A percentile compares a stretch with the other conserved stretches of the same genome.
These are phyloP conservation scores for Talaromyces nanjingensis DNA, from an alignment of 495 filamentous ascomycete species.

Conservation along the genomic window DNA sequence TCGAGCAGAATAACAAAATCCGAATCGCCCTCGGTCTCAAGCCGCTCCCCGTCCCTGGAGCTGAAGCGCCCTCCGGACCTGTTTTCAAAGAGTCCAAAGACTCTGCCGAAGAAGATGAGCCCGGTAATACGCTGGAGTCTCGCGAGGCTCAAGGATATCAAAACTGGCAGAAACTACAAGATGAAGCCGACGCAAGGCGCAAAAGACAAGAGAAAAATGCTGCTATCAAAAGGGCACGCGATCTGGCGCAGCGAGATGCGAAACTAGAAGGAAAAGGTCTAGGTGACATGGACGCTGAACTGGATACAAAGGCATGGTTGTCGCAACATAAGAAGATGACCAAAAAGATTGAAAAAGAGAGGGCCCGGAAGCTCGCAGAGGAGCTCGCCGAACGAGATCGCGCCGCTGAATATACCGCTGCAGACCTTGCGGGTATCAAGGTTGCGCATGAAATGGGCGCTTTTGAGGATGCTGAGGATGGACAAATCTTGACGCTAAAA, in stretches of 20 bases:
- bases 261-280: conserved; percentile 75
- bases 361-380: conserved; percentile 61
- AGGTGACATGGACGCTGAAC: conserved; percentile 56
- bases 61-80: conserved; percentile 39
- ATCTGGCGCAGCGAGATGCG: conserved; percentile 65
- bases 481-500: conserved; percentile 84
- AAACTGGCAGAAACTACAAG: conserved; percentile 62
- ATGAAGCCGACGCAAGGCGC: conserved; percentile 57
- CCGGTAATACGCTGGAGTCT: conserved; percentile 69
- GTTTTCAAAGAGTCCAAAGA: conserved; percentile 50
- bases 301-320: conserved; percentile 82
- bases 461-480: conserved; percentile 66
- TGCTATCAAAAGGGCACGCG: conserved; percentile 82
- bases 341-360: conserved; percentile 78
- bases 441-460: conserved; percentile 77
- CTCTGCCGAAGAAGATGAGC: conserved; percentile 52
- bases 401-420: conserved; percentile 59
- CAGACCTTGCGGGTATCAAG: conserved; percentile 81
- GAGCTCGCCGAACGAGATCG: conserved; percentile 64
- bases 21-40: conserved; percentile 84
- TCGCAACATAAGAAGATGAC: conserved; percentile 80
- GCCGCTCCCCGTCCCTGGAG: conserved; percentile 76
- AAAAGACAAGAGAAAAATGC: conserved; percentile 70
- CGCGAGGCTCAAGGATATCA: conserved; percentile 70
- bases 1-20: conserved; percentile 93